phyloP scores from a whole-genome alignment of 1,284 basidiomycete genomes.

The Albatrellus sp. region DNA sequence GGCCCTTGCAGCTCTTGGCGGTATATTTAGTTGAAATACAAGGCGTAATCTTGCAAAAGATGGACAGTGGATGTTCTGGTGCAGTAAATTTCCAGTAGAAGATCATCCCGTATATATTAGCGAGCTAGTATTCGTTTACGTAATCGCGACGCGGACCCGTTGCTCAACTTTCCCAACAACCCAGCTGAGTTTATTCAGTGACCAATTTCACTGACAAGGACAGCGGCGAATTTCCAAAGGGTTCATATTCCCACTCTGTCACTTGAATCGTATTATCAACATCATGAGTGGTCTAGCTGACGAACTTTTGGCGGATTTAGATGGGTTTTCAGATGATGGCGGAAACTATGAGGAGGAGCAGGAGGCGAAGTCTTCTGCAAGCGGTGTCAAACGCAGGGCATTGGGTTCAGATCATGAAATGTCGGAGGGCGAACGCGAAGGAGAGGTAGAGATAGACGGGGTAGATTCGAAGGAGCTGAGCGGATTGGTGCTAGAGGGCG shows the following conservation, averaged over 20 bases:
- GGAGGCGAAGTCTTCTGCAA: constrained; percentile 22
- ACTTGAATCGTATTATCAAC: background rate
- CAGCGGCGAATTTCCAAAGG: too few species aligned
- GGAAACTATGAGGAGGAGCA: constrained; percentile 36
- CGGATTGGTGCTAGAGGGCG: constrained; percentile 77
- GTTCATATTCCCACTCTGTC: background rate
- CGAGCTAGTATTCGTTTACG: too few species aligned
- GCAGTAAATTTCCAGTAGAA: too few species aligned
- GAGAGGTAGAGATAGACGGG: constrained; percentile 22
- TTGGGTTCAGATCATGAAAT: constrained; percentile 38
- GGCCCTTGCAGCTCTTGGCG: too few species aligned
- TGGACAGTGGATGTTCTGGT: too few species aligned
- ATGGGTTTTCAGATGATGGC: constrained; percentile 58
- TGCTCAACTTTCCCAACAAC: too few species aligned
- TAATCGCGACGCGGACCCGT: too few species aligned
- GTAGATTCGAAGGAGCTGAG: constrained; percentile 29
- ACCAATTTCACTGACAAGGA: too few species aligned
- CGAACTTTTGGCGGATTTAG: constrained; percentile 81
- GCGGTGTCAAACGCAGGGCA: constrained; percentile 51
- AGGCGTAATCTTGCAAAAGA: too few species aligned
- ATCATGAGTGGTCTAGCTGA: constrained; percentile 71
- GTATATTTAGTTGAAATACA: too few species aligned
- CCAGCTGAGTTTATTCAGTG: too few species aligned
- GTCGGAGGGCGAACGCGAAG: constrained; percentile 31
- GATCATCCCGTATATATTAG: too few species aligned